Evolutionary conservation across 306 rosid genomes (phyloP), one percentile per base, ranked within the genome.

Genomic region (Lagenaria siceraria): DNA sequence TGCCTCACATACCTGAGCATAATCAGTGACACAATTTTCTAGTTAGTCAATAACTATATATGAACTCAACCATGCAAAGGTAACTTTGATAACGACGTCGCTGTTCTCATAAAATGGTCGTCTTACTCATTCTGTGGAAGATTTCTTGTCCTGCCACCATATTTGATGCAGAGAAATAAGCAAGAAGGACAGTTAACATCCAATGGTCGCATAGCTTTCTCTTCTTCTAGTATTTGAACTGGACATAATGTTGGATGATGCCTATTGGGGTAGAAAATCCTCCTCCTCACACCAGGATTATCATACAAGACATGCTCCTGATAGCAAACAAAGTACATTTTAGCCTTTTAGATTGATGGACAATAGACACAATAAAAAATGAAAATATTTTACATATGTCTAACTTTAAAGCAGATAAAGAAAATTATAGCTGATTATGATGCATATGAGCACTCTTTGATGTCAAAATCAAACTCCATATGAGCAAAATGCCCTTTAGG

Each of bases 131-230:
- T 91, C 81, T 89, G 98, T 48, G 98, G 98, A 79, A 89, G 87
- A 78, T 93, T 93, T 81, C 98, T 89, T 60, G 98, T 93, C 74
- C 97, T 91, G 84, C 98, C 98, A 70, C 98, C 97, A 74, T 93
- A 93, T 84, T 93, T 93, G 64, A 93, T 93, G 77, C 98, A 93
- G 82, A 93, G 87, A 89, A 93, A 93, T 72, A 93, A 83, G 86
- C 86, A 86, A 54, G 98, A 93, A 77, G 96, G 98, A 70, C 97
- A 91, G 77, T 80, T 82, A 55, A 84, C 74, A 86, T 89, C 97
- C 15, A 84, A 89, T 56, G 97, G 96, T 55, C 98, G 93, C 98
- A 93, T 93, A 63, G 80, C 71, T 74, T 81, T 91, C 86, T 93
- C 98, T 81, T 93, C 96, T 79, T 86, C 91, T 7, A 93, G 92